A percentile compares a stretch with the other conserved stretches of the same genome.
Conservation (phyloP, 1,284 basidiomycete genomes). For the Moesziomyces sp. region DNA sequence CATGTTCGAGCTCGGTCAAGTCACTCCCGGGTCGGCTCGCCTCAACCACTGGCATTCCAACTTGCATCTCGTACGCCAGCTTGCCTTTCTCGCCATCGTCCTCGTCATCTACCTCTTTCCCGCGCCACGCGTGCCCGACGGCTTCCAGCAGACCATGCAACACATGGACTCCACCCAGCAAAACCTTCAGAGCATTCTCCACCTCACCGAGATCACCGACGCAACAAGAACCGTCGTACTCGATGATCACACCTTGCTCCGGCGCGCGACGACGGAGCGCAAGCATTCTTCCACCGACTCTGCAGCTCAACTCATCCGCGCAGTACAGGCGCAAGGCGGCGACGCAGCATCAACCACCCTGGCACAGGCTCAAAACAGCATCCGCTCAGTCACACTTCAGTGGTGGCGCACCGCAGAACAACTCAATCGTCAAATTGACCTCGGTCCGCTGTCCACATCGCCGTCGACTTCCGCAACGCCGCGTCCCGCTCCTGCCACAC, state of each 20-base stretch:
- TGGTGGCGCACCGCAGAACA: conserved; percentile 25
- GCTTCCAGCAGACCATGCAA: conserved; percentile 27
- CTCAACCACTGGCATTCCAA: conserved; percentile 49
- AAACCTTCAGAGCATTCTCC: conserved; percentile 24
- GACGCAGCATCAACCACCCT: conserved; percentile 13
- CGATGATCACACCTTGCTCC: conserved; percentile 21
- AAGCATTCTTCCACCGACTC: too few relatives aligned
- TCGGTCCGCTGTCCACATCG: too few relatives aligned
- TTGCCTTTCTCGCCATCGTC: conserved; percentile 21
- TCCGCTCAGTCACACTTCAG: conserved; percentile 11
- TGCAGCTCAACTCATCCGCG: conserved; percentile 5
- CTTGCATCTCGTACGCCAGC: conserved; percentile 31
- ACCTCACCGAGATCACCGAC: conserved; percentile 25
- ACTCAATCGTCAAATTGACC: conserved; percentile 3
- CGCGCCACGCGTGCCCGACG: background rate
- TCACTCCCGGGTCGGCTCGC: conserved; percentile 14
- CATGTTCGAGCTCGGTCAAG: conserved; percentile 44
- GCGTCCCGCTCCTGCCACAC: too few relatives aligned
- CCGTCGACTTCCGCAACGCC: too few relatives aligned
- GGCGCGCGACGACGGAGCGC: background rate
- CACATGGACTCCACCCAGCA: conserved; percentile 34
- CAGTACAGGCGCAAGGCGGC: conserved; percentile 13
- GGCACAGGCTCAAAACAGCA: conserved; percentile 19
- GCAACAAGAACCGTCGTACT: conserved; percentile 18
- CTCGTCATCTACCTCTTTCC: conserved; percentile 36